A percentile compares a stretch with the other conserved stretches of the same genome.
These are phyloP conservation scores for Microbotryomycetes sp. DNA, from an alignment of 1,284 basidiomycete species.

Conservation along the genomic window DNA sequence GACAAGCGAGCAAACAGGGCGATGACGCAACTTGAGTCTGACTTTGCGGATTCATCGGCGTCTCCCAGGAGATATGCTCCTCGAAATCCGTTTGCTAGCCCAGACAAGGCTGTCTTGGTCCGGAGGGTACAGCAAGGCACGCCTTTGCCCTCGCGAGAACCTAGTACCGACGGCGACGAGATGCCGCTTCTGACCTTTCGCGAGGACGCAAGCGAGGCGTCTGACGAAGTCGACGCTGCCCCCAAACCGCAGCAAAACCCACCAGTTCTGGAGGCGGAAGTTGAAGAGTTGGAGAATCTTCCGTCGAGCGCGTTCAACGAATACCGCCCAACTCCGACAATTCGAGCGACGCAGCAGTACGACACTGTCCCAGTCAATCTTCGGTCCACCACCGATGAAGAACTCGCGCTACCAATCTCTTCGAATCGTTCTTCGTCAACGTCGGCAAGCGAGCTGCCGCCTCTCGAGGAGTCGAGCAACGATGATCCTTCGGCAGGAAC, in stretches of 20 bases:
- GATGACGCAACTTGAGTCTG: too few species aligned
- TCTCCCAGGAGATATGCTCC: background rate
- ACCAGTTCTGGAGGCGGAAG: background rate
- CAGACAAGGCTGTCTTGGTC: constrained; percentile 11
- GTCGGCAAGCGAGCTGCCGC: background rate
- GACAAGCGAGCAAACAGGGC: background rate
- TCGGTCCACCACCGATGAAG: background rate
- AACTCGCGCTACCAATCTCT: background rate
- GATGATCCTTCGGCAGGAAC: background rate
- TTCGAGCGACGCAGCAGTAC: background rate
- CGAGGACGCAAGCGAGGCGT: background rate
- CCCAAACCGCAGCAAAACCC: background rate
- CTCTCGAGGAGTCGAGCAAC: background rate
- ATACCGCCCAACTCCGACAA: constrained; percentile 25
- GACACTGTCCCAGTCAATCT: background rate
- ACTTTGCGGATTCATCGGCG: too few species aligned
- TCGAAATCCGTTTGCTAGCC: constrained; percentile 23
- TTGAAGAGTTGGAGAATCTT: constrained; percentile 14
- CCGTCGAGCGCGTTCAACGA: constrained; percentile 13
- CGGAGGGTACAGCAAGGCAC: background rate
- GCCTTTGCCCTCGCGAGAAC: background rate
- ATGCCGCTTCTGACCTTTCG: constrained; percentile 1
- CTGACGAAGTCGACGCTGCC: background rate
- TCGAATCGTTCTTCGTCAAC: background rate
- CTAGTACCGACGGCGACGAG: background rate